These are phyloP conservation scores for Mycena polygramma DNA, from an alignment of 768 basidiomycete genomes.

Conservation along the genomic window DNA sequence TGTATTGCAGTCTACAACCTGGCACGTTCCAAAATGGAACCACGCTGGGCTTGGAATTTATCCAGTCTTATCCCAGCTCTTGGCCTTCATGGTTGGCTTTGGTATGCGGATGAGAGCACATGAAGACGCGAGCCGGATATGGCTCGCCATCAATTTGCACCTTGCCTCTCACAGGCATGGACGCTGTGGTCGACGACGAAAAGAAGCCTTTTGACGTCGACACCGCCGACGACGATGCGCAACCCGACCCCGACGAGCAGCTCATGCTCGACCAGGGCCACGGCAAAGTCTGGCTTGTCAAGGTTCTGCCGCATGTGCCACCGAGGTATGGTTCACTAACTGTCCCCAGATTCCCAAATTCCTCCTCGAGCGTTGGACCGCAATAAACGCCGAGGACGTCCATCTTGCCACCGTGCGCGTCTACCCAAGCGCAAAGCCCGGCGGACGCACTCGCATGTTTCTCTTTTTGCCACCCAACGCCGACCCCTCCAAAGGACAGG, in stretches of 20 bases:
- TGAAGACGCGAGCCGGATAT: too few species aligned
- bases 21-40: too few species aligned
- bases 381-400: conserved; percentile 77
- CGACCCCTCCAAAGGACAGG: conserved; percentile 49
- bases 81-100: too few species aligned
- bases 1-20: too few species aligned
- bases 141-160: too few species aligned
- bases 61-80: too few species aligned
- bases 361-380: conserved; percentile 88
- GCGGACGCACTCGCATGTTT: conserved; percentile 66
- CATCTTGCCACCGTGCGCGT: conserved; percentile 90
- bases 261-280: conserved; percentile 83
- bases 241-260: conserved; percentile 85
- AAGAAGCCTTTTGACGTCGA: conserved; percentile 81
- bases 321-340: conserved; percentile 3
- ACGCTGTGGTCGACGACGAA: conserved; percentile 61
- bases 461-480: conserved; percentile 75
- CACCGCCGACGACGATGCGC: conserved; percentile 61
- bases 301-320: conserved; percentile 58
- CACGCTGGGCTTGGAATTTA: too few species aligned
- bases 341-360: conserved; percentile 82
- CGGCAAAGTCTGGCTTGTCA: conserved; percentile 88
- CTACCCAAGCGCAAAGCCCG: conserved; percentile 61
- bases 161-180: conserved; percentile 42
- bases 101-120: too few species aligned